phyloP scores from a whole-genome alignment of 2,329 filamentous ascomycete species.

The Cordyceps fumosorosea region DNA sequence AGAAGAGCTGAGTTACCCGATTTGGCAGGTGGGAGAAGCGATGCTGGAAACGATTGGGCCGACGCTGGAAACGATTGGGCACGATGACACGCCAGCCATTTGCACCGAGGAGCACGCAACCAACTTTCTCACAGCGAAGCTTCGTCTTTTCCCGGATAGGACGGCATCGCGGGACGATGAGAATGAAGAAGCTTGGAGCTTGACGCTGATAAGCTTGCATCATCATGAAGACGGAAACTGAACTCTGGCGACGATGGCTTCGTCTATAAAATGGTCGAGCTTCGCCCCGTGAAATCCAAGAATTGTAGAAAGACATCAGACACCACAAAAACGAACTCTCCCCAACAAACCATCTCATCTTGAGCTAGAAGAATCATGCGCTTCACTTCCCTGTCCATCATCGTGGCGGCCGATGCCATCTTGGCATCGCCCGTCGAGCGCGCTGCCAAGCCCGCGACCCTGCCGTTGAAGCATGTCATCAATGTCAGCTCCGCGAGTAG shows the following conservation, averaged over 20 bases:
- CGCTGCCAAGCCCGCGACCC: slow-evolving; percentile 15
- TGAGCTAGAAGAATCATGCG: slow-evolving; percentile 1
- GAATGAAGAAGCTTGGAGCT: background rate
- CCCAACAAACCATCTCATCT: background rate
- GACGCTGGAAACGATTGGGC: background rate
- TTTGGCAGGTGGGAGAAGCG: background rate
- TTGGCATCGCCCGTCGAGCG: slow-evolving; percentile 21
- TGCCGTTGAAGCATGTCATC: slow-evolving; percentile 20
- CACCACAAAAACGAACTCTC: background rate
- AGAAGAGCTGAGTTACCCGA: background rate
- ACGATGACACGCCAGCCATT: background rate
- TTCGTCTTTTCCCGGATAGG: background rate
- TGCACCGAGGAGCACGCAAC: slow-evolving; percentile 3
- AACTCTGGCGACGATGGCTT: background rate
- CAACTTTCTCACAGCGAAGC: background rate
- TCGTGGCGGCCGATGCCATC: slow-evolving; percentile 17
- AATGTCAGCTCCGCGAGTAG: slow-evolving; percentile 20
- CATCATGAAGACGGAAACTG: background rate
- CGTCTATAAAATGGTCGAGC: background rate
- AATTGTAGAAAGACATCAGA: background rate
- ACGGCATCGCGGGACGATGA: background rate
- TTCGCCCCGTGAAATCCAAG: background rate
- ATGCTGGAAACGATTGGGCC: background rate
- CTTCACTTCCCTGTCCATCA: background rate
- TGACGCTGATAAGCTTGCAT: background rate